Evolutionary conservation across 164 flowering plant species (phyloP), one percentile per base, ranked within the genome.

Genomic region (Nelumbo lutea): DNA sequence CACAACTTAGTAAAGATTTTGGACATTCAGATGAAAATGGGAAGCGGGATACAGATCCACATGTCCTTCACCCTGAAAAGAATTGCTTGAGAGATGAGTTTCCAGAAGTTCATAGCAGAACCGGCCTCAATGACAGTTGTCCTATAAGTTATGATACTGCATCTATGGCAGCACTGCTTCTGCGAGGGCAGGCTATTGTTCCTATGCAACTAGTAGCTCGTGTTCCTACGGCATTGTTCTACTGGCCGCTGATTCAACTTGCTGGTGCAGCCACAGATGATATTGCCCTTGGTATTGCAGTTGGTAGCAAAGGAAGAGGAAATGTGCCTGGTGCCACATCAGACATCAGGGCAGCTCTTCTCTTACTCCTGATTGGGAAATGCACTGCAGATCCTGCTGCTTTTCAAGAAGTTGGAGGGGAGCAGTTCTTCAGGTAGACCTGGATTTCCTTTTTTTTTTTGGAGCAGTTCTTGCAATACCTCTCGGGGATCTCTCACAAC

Each of bases 191-290:
- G 44, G 97, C 97, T 44, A 76, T 87, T 75, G 97, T 96, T 68
- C 98, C 99, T 1, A 90, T 88, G 90, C 93, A 89, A 71, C 83
- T 96, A 68, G 88, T 96, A 69, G 86, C 97, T 62, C 95, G 87
- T 66, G 93, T 93, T 77, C 97, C 93, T 42, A 85, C 98, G 62
- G 84, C 86, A 62, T 81, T 96, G 70, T 88, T 96, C 68, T 84
- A 88, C 75, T 96, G 99, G 99, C 99, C 99, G 15, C 75, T 96
- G 81, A 96, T 96, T 81, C 99, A 96, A 78, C 96, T 96, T 74
- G 99, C 99, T 75, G 86, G 91, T 71, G 99, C 98, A 59, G 95
- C 92, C 65, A 86, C 99, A 51, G 99, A 96, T 75, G 87, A 93
- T 76, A 87, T 93, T 68, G 89, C 97, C 42, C 78, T 91, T 46